Conservation (phyloP, 345 rosid species). For the Laguncularia racemosa region DNA sequence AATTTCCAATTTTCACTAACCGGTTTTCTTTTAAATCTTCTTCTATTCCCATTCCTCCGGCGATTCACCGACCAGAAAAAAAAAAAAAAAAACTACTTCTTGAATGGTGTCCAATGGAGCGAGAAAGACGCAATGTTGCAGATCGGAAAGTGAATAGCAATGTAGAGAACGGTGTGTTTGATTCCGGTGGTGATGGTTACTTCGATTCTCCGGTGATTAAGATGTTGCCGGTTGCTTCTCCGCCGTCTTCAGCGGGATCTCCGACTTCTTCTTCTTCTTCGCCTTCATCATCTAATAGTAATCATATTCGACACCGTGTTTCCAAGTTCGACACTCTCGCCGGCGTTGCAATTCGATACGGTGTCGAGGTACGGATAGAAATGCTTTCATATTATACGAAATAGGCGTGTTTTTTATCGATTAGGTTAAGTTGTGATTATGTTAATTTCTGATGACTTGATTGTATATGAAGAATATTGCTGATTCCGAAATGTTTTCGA, state of each 20-base stretch:
- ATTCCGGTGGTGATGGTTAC: constrained; percentile 18
- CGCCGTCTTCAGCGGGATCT: constrained; percentile 20
- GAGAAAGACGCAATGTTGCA: constrained; percentile 23
- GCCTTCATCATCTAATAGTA: constrained; percentile 18
- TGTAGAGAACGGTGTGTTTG: neutral
- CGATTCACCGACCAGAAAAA: too few relatives aligned
- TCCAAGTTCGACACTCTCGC: constrained; percentile 85
- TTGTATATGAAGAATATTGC: too few relatives aligned
- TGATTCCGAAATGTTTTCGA: too few relatives aligned
- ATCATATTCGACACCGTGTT: constrained; percentile 56
- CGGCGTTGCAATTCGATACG: constrained; percentile 89
- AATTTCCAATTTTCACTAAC: neutral
- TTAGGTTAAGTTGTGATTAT: too few relatives aligned
- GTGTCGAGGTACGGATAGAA: constrained; percentile 61
- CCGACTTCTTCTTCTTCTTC: constrained; percentile 5
- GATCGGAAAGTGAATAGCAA: constrained; percentile 1
- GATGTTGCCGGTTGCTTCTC: constrained; percentile 19
- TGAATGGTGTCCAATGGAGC: constrained; percentile 30
- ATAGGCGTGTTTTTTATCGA: too few relatives aligned
- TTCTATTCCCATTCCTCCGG: too few relatives aligned
- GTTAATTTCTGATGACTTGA: too few relatives aligned
- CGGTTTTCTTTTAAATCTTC: neutral
- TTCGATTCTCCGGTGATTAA: constrained; percentile 11
- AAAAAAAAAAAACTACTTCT: too few relatives aligned
- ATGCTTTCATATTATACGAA: too few relatives aligned